phyloP scores from a whole-genome alignment of 1,139 yeast species.

The Wickerhamomyces sp. region DNA sequence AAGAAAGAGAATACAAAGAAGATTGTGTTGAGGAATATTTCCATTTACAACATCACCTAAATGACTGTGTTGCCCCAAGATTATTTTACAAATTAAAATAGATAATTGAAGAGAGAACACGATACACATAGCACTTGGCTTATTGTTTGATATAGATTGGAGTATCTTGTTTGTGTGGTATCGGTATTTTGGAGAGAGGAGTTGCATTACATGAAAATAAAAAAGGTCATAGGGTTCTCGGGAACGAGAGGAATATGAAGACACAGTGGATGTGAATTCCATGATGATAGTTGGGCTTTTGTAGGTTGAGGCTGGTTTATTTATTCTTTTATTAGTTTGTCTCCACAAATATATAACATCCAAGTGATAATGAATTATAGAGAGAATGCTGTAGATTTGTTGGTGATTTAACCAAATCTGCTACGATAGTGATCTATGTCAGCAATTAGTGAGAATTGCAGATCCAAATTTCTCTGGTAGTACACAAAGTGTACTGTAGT shows the following conservation, averaged over 20 bases:
- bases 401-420: background rate
- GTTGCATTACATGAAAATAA: no score
- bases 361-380: background rate
- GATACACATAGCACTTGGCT: no score
- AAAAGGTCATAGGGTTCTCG: no score
- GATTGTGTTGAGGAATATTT: constrained; percentile 91
- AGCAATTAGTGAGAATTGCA: background rate
- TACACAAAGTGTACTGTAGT: no score
- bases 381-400: background rate
- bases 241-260: no score
- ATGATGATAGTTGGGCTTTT: background rate
- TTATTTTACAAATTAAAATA: constrained; percentile 76
- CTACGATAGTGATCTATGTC: no score
- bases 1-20: constrained; percentile 67
- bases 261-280: no score
- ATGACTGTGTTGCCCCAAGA: constrained; percentile 83
- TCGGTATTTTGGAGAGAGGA: background rate
- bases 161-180: background rate
- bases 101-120: background rate
- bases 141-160: no score
- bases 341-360: background rate
- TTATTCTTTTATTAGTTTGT: background rate
- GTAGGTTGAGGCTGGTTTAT: background rate
- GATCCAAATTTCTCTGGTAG: background rate
- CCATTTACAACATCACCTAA: constrained; percentile 85